Evolutionary conservation across 129 eudicot genomes (phyloP).

Genomic region (Tagetes erecta): DNA sequence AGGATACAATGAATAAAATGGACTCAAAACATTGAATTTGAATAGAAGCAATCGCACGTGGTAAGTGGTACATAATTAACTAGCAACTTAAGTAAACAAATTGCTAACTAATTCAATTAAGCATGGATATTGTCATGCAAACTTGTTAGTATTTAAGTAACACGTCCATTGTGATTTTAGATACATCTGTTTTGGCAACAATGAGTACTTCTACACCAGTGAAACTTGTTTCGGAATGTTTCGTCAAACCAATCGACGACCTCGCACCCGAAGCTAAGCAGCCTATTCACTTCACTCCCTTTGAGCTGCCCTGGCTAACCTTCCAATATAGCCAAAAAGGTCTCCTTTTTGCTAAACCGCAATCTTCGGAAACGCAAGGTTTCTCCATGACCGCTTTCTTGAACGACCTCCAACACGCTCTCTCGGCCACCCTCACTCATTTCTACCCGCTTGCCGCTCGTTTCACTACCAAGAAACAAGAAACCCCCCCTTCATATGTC

Average conservation of each 20-base stretch:
- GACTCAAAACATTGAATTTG: too few relatives aligned
- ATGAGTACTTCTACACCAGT: neutral
- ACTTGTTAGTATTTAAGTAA: too few relatives aligned
- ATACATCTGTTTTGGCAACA: too few relatives aligned
- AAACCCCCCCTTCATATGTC: slow-evolving; percentile 33
- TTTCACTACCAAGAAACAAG: slow-evolving; percentile 33
- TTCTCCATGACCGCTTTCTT: slow-evolving; percentile 29
- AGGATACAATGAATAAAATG: too few relatives aligned
- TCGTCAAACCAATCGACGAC: slow-evolving; percentile 35
- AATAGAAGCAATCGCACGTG: too few relatives aligned
- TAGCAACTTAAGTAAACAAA: too few relatives aligned
- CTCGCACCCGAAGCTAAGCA: slow-evolving; percentile 36
- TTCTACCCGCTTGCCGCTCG: slow-evolving; percentile 60
- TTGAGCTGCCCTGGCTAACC: slow-evolving; percentile 39
- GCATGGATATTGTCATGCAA: too few relatives aligned
- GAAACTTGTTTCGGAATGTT: slow-evolving; percentile 45
- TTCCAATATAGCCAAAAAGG: slow-evolving; percentile 50
- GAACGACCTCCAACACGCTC: slow-evolving; percentile 41
- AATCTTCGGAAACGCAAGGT: slow-evolving; percentile 25
- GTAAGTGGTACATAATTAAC: too few relatives aligned
- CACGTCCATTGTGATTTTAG: too few relatives aligned
- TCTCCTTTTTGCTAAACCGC: slow-evolving; percentile 41
- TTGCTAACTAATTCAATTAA: too few relatives aligned
- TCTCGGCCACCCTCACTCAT: slow-evolving; percentile 47
- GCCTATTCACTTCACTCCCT: slow-evolving; percentile 46